Percentiles rank a stretch among this genome's conserved stretches.
Evolutionary conservation across 2,329 filamentous ascomycete genomes (phyloP).

Genomic region (Nothopassalora personata): DNA sequence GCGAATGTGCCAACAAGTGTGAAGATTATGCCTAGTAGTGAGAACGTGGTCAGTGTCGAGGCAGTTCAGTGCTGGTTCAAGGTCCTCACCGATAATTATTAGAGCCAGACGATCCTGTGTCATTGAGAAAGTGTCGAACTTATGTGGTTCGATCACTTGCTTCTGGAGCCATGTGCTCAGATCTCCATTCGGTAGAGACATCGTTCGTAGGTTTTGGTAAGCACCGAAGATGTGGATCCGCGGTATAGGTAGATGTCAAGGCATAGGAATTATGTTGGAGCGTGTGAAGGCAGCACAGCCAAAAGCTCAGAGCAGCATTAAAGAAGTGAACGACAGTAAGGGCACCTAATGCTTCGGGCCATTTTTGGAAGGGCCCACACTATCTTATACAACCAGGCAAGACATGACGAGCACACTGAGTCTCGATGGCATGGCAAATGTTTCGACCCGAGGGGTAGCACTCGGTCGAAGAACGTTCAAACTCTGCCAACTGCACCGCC

Average conservation of each 20-base stretch:
- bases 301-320: background rate
- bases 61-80: background rate
- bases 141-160: background rate
- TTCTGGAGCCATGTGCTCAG: background rate
- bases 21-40: conserved; percentile 13
- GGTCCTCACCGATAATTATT: conserved; percentile 3
- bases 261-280: background rate
- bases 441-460: background rate
- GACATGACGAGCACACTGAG: background rate
- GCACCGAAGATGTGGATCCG: background rate
- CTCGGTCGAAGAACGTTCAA: background rate
- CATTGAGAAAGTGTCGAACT: conserved; percentile 5
- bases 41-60: background rate
- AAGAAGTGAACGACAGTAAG: background rate
- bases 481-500: background rate
- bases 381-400: background rate
- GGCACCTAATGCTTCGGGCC: background rate
- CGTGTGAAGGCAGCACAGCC: background rate
- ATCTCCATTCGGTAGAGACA: conserved; percentile 1
- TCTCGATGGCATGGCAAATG: background rate
- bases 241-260: background rate
- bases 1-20: conserved; percentile 16
- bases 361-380: background rate
- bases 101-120: conserved; percentile 4
- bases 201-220: background rate